Evolutionary conservation across 805 yeast species (phyloP).

Genomic region (Middelhovenomyces tepae): DNA sequence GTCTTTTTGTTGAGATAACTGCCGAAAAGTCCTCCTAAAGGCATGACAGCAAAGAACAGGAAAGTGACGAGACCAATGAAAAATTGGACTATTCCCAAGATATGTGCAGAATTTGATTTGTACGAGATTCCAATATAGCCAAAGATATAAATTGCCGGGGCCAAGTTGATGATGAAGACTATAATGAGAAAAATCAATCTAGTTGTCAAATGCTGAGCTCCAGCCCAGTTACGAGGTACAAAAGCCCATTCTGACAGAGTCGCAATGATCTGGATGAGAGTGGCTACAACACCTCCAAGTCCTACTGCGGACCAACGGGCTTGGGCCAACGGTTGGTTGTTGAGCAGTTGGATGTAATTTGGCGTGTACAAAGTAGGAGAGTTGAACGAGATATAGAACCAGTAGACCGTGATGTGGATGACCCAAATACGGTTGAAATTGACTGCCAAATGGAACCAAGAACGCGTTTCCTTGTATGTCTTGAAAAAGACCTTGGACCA

Average conservation of each 20-base stretch:
- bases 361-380: conserved; percentile 86
- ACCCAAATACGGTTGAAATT: conserved; percentile 98
- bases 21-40: conserved; percentile 92
- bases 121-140: conserved; percentile 64
- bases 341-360: conserved; percentile 70
- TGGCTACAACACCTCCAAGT: conserved; percentile 84
- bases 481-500: conserved; percentile 92
- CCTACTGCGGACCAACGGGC: conserved; percentile 91
- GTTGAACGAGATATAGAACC: conserved; percentile 93
- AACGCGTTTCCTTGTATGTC: conserved; percentile 90
- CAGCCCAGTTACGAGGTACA: conserved; percentile 98
- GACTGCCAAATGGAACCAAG: conserved; percentile 93
- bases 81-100: conserved; percentile 79
- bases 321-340: conserved; percentile 84
- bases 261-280: conserved; percentile 72
- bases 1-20: conserved; percentile 80
- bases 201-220: conserved; percentile 93
- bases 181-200: conserved; percentile 67
- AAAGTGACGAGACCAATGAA: conserved; percentile 79
- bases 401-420: conserved; percentile 77
- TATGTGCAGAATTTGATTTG: conserved; percentile 62
- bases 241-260: conserved; percentile 90
- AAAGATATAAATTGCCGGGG: conserved; percentile 79
- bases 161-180: conserved; percentile 65
- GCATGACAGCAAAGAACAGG: conserved; percentile 86